Evolutionary conservation across 73 alveolate genomes (phyloP), one percentile per base, ranked within the genome.

Genomic region (Vitrella brassicaformis): DNA sequence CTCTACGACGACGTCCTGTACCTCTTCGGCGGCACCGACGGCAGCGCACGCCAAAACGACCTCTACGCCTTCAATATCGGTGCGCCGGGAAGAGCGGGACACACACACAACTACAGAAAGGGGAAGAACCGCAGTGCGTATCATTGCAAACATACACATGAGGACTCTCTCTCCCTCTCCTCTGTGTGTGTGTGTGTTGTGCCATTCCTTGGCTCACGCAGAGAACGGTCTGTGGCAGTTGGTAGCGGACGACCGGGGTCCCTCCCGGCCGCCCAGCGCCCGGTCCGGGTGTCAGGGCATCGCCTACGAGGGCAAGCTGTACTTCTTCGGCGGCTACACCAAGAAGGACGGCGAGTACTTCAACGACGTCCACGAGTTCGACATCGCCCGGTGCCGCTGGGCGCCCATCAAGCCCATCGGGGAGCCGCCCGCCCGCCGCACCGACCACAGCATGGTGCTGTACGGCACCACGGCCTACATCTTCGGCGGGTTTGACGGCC

Each of bases 401-500:
- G 85, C 78, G 10, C 66, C 85, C 10, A 83, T 87, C 45, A 84
- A 68, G 26, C 79, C 80, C 31, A 25, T 66, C 68, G 81, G 81
- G 27, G 81, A 70, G 28, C 67, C 80, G 7, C 84, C 87, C 0
- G 25, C 73, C 64, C 72, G 73, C 72, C 71, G 96, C n/a, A 90
- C 96, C 31, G 96, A 90, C 71, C 96, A 90, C 75, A 65, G 93
- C 68, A 84, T 79, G 26, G 85, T 75, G 10, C 80, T 90, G 26
- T 87, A 74, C 73, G 88, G 84, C 19, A 86, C 78, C 80, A 67
- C 83, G 25, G 30, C 88, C 66, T 78, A 47, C 32, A 82, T 87
- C 27, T 90, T 85, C 70, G 96, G 96, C 8, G 96, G 96, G 46
- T 90, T 78, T 72, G 92, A 90, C 71, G 96, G 96, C 0, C 85